Percentiles rank a stretch among this genome's conserved stretches.
These are phyloP conservation scores for Jaltomata sinuosa DNA, from an alignment of 257 asterid species.

Conservation along the genomic window DNA sequence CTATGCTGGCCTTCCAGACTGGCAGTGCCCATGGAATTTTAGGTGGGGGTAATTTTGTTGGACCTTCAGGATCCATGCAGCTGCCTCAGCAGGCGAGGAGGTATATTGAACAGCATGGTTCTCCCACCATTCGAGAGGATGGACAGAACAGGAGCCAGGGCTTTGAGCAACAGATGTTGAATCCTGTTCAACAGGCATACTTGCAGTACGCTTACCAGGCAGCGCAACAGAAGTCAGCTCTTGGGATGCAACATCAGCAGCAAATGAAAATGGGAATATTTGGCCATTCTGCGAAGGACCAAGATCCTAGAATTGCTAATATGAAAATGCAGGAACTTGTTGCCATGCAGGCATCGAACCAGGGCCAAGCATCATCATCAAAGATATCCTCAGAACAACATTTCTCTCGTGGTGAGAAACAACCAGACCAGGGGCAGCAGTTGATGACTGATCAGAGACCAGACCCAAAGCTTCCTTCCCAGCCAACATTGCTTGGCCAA, in stretches of 20 bases:
- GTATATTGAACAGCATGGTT: conserved; percentile 64
- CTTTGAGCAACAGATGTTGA: conserved; percentile 60
- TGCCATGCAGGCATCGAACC: conserved; percentile 54
- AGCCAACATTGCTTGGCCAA: conserved; percentile 54
- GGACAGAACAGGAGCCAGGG: conserved; percentile 71
- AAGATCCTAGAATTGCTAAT: conserved; percentile 51
- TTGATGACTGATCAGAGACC: conserved; percentile 46
- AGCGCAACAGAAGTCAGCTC: conserved; percentile 66
- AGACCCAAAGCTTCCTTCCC: conserved; percentile 39
- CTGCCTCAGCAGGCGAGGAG: conserved; percentile 71
- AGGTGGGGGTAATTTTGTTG: conserved; percentile 55
- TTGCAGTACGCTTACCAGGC: conserved; percentile 69
- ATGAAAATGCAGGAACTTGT: conserved; percentile 67
- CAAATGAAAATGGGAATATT: conserved; percentile 69
- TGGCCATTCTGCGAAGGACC: conserved; percentile 61
- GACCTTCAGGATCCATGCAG: conserved; percentile 64
- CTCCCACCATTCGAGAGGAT: conserved; percentile 60
- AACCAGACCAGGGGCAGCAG: conserved; percentile 48
- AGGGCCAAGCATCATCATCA: conserved; percentile 60
- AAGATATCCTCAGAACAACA: conserved; percentile 55
- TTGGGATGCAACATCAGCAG: conserved; percentile 67
- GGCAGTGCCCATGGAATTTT: conserved; percentile 56
- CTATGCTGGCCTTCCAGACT: conserved; percentile 67
- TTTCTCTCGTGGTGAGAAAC: conserved; percentile 40
- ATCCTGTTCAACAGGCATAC: conserved; percentile 85